Percentiles rank a stretch among this genome's conserved stretches.
These are phyloP conservation scores for Colletotrichum trifolii DNA, from an alignment of 2,329 filamentous ascomycete species.

Conservation along the genomic window DNA sequence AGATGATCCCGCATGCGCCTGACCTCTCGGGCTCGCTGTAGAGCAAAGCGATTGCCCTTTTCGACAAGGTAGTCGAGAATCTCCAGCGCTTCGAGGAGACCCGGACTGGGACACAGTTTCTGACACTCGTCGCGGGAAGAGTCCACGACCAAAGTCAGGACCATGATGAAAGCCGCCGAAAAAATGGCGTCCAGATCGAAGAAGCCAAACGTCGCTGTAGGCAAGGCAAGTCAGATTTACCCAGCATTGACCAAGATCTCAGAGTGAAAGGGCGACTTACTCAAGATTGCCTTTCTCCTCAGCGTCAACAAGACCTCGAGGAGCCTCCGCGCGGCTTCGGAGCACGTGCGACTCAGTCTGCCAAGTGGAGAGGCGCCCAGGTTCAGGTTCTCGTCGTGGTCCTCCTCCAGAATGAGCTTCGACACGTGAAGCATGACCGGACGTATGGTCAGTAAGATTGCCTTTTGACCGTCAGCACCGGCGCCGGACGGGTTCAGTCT, in stretches of 20 bases:
- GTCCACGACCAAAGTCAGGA: conserved; percentile 37
- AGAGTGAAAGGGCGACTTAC: conserved; percentile 21
- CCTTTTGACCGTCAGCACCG: conserved; percentile 16
- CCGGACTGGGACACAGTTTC: conserved; percentile 41
- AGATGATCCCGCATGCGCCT: conserved; percentile 27
- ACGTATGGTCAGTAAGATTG: conserved; percentile 36
- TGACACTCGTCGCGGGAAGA: conserved; percentile 41
- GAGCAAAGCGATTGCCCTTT: conserved; percentile 42
- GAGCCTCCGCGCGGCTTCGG: conserved; percentile 29
- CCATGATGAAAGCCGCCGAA: conserved; percentile 36
- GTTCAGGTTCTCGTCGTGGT: not conserved
- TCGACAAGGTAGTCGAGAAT: conserved; percentile 44
- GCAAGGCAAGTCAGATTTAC: not conserved
- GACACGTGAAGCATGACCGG: conserved; percentile 34
- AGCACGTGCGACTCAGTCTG: conserved; percentile 25
- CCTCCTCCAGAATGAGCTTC: conserved; percentile 27
- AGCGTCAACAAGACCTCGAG: conserved; percentile 37
- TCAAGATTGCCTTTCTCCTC: conserved; percentile 44
- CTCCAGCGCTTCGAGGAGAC: conserved; percentile 41
- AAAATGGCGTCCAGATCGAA: conserved; percentile 36
- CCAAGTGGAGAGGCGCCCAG: conserved; percentile 10
- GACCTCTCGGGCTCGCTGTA: conserved; percentile 24
- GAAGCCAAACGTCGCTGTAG: conserved; percentile 27
- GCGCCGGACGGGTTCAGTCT: not conserved
- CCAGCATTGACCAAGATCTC: accelerated